A percentile compares a stretch with the other conserved stretches of the same genome.
These are phyloP conservation scores for Leccinum ponderosum DNA, from an alignment of 1,284 basidiomycete genomes.

Conservation along the genomic window DNA sequence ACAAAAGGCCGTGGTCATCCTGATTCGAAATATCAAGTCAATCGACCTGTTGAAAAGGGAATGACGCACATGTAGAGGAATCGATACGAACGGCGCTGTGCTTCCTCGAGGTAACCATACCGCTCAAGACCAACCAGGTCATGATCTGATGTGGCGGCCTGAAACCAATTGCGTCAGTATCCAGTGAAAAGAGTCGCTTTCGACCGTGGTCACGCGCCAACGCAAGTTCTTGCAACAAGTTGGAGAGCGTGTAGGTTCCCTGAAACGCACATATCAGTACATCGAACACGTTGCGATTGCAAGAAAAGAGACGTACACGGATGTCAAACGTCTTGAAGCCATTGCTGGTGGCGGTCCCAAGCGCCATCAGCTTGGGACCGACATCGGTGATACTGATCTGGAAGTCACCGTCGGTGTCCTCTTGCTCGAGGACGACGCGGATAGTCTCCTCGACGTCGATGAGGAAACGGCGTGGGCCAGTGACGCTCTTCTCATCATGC, in stretches of 20 bases:
- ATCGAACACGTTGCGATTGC: background rate
- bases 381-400: conserved; percentile 97
- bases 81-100: conserved; percentile 90
- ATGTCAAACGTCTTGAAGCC: conserved; percentile 98
- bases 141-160: conserved; percentile 98
- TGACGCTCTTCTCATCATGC: conserved; percentile 79
- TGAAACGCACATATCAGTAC: conserved; percentile 33
- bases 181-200: conserved; percentile 43
- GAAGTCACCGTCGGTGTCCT: conserved; percentile 97
- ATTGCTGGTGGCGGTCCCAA: conserved; percentile 96
- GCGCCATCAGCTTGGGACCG: conserved; percentile 93
- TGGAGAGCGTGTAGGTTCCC: conserved; percentile 99
- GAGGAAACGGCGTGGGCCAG: conserved; percentile 81
- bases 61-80: conserved; percentile 90
- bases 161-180: conserved; percentile 8
- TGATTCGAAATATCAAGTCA: conserved; percentile 30
- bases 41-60: background rate
- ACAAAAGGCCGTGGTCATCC: conserved; percentile 93
- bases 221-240: conserved; percentile 97
- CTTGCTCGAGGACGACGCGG: conserved; percentile 93
- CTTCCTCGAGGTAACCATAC: conserved; percentile 94
- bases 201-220: conserved; percentile 94
- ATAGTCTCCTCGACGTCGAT: conserved; percentile 99
- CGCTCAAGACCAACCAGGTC: conserved; percentile 95
- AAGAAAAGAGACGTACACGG: conserved; percentile 55